Conservation (phyloP, 192 early-diverging fungal species). For the Chytriomyces sp. region DNA sequence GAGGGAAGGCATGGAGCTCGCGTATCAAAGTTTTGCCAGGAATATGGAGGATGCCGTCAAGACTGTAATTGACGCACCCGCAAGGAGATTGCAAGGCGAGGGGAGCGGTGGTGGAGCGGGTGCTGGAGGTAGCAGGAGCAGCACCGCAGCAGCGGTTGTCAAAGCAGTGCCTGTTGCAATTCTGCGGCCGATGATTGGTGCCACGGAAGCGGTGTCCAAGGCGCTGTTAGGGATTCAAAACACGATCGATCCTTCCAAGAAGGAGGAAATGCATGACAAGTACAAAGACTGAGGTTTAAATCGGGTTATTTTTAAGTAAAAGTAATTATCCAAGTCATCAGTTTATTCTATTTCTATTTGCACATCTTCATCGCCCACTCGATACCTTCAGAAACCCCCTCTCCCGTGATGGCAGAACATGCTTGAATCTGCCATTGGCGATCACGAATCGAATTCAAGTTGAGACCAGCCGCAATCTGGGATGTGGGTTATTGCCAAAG, state of each 20-base stretch:
- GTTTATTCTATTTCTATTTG: conserved; percentile 17
- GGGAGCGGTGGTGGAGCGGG: neutral
- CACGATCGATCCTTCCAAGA: conserved; percentile 80
- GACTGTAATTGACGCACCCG: conserved; percentile 86
- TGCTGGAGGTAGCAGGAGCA: neutral
- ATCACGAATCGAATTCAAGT: conserved; percentile 59
- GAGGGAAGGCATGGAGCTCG: conserved; percentile 82
- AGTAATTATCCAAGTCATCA: no score
- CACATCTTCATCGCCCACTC: conserved; percentile 60
- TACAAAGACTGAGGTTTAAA: conserved; percentile 29
- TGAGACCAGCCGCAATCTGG: conserved; percentile 59
- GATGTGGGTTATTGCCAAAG: neutral
- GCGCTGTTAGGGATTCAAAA: conserved; percentile 88
- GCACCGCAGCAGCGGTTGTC: conserved; percentile 61
- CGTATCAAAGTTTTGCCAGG: conserved; percentile 75
- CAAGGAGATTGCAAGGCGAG: neutral
- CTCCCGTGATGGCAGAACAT: conserved; percentile 55
- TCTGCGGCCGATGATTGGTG: conserved; percentile 93
- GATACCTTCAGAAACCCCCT: conserved; percentile 59
- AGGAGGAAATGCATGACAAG: conserved; percentile 78
- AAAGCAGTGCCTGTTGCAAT: conserved; percentile 87
- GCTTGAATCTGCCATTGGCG: conserved; percentile 63
- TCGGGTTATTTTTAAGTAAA: no score
- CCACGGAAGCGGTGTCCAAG: conserved; percentile 90
- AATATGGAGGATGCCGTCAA: conserved; percentile 82